Evolutionary conservation across 129 eudicot species (phyloP).

Genomic region (Centaurea solstitialis): DNA sequence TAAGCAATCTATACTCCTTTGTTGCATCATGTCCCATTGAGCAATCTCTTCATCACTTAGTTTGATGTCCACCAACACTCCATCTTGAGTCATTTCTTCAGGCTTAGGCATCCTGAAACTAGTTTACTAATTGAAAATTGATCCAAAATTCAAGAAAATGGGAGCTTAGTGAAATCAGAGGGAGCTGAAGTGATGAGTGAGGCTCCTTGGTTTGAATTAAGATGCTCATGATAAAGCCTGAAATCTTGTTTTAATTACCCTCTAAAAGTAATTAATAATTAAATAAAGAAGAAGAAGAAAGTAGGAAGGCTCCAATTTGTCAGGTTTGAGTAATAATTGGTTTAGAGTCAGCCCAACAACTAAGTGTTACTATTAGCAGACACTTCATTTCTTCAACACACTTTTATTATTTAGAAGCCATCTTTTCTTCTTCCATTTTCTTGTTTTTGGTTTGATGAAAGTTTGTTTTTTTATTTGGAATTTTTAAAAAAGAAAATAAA

Average conservation of each 20-base stretch:
- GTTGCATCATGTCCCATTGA: conserved; percentile 48
- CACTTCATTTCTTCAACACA: conserved; percentile 36
- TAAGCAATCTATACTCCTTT: conserved; percentile 44
- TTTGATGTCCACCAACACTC: conserved; percentile 35
- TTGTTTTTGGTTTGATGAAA: not conserved
- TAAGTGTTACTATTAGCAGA: conserved; percentile 28
- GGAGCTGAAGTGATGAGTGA: conserved; percentile 37
- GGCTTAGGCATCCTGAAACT: conserved; percentile 43
- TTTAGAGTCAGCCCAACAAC: conserved; percentile 48
- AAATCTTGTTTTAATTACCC: conserved; percentile 21
- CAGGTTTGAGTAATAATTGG: conserved; percentile 56
- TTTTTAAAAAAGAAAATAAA: not conserved
- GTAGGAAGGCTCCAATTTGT: conserved; percentile 52
- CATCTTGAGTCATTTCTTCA: conserved; percentile 30
- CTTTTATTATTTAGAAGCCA: conserved; percentile 11
- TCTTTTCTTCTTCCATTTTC: not conserved
- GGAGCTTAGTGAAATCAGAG: conserved; percentile 12
- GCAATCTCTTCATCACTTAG: conserved; percentile 41
- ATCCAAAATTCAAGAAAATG: conserved; percentile 4
- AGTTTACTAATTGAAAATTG: conserved; percentile 11
- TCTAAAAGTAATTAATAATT: not conserved
- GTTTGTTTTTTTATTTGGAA: not conserved
- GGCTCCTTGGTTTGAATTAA: conserved; percentile 27
- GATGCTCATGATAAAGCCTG: conserved; percentile 10
- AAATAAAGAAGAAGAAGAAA: conserved; percentile 41